Conservation (phyloP, 768 basidiomycete genomes). For the Trametes cinnabarina region DNA sequence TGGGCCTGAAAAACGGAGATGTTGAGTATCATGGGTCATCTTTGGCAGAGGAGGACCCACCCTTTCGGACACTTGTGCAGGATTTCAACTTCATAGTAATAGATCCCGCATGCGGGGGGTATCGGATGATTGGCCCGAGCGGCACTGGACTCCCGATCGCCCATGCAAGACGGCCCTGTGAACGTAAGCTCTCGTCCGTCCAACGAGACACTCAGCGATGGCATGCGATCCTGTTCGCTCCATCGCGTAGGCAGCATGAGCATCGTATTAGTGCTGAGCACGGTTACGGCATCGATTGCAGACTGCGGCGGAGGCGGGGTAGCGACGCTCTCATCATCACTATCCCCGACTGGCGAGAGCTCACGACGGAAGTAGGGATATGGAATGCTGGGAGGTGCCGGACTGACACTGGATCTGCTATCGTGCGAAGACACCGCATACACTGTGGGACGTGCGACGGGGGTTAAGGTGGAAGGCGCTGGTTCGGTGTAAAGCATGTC, state of each 20-base stretch:
- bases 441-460: constrained; percentile 21
- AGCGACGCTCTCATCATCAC: constrained; percentile 63
- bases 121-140: constrained; percentile 75
- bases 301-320: constrained; percentile 43
- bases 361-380: constrained; percentile 29
- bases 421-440: constrained; percentile 6
- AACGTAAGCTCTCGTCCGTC: constrained; percentile 77
- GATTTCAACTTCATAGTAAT: constrained; percentile 92
- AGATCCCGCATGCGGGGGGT: constrained; percentile 85
- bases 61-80: constrained; percentile 78
- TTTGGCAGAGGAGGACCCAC: constrained; percentile 40
- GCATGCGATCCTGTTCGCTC: constrained; percentile 66
- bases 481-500: constrained; percentile 61
- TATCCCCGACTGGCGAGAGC: constrained; percentile 41
- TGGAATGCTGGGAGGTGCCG: constrained; percentile 17
- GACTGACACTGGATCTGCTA: constrained; percentile 14
- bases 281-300: constrained; percentile 12
- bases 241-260: constrained; percentile 73
- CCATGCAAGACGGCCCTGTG: constrained; percentile 51
- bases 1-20: constrained; percentile 48
- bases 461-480: constrained; percentile 32
- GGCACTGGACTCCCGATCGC: constrained; percentile 76
- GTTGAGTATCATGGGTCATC: not conserved
- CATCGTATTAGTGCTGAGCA: constrained; percentile 28
- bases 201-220: constrained; percentile 55